Evolutionary conservation across 1,284 basidiomycete genomes (phyloP), one percentile per base, ranked within the genome.

Genomic region (Erythrobasidium hasegawianum): DNA sequence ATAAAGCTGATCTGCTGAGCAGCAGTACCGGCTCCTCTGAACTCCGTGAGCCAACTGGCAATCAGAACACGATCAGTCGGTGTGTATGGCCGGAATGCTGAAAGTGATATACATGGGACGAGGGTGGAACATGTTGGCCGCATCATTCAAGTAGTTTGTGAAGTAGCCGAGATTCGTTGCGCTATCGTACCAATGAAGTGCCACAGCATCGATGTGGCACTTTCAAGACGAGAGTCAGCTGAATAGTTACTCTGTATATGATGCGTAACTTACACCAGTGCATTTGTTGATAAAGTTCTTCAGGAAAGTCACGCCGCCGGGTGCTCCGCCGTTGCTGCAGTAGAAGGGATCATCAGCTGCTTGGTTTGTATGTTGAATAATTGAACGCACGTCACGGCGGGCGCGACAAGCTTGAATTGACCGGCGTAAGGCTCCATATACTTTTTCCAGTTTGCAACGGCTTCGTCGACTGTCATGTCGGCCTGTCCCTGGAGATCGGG

Each of bases 381-480:
- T 26, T 20, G 1, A 8, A 24, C 70, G 53, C 68, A 71, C 20
- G 68, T 66, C 14, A 72, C 70, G 0, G 65, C 71, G 0, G 72
- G 71, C 2, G 68, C 66, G 22, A 73, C 66, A 47, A 73, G 70
- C 49, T 73, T 73, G 16, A 62, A 70, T 16, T 69, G 41, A 16
- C 50, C 56, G 0, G 62, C 58, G 40, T 68, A 62, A 1, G 70
- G 64, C 49, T 72, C 33, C 33, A 73, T 70, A 2, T 64, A 54
- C 43, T 58, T 27, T 59, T 69, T 69, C 68, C 71, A 73, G 1
- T 22, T 58, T 0, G 20, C 29, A 24, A 66, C 71, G 2, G 69
- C 62, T 18, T 54, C n/a, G 0, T 41, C 16, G 18, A 69, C 27
- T 10, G 60, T 67, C 61, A 72, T 68, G 43, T 72, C 57, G 1